Base-by-base conservation (phyloP, 805 yeast genomes). In the Candida nonsorbophila region DNA sequence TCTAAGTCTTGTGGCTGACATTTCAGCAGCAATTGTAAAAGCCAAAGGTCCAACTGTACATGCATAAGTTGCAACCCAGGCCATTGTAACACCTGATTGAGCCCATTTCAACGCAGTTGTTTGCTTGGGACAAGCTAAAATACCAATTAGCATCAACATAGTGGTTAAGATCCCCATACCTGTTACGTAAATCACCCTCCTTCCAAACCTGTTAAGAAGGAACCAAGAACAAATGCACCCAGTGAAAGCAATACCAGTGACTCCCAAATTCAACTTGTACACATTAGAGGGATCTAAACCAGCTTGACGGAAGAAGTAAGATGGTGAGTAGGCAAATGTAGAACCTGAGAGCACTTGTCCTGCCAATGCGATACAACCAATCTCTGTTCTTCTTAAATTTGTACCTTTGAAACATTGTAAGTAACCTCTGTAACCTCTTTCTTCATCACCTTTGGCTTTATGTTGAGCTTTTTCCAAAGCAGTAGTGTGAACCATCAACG, bases 221-320 rank as follows among this genome's bases (percentile, higher is more conserved):
- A 41, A 33, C 56, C 55, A 57, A 3, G 61, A 51, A 22, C 36
- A 23, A 4, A 56, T 23, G 16, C 51, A 47, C 11, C 62, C 45
- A n/a, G 38, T 17, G 21, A 44, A 39, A 6, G 41, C 38, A 12
- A 58, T 53, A 26, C 59, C 60, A 5, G 55, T 35, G 26, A 51
- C 45, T 20, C 59, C 61, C 37, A 55, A 45, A 22, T 39, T 42
- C 32, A 53, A 55, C 25, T 47, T 55, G 40, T 53, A 55, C n/a
- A 53, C 34, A 30, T 41, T 51, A 17, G 41, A 31, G 8, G 49
- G 42, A 11, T 55, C 42, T 41, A 65, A 53, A 27, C 77, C 77
- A 24, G 75, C 74, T 38, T 67, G 69, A 29, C 47, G 48, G 41
- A 62, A 69, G 48, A 72, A 71, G 43, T 70, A 68, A 14, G 77